Evolutionary conservation across 495 filamentous ascomycete genomes (phyloP).

Genomic region (Wilcoxina mikolae): DNA sequence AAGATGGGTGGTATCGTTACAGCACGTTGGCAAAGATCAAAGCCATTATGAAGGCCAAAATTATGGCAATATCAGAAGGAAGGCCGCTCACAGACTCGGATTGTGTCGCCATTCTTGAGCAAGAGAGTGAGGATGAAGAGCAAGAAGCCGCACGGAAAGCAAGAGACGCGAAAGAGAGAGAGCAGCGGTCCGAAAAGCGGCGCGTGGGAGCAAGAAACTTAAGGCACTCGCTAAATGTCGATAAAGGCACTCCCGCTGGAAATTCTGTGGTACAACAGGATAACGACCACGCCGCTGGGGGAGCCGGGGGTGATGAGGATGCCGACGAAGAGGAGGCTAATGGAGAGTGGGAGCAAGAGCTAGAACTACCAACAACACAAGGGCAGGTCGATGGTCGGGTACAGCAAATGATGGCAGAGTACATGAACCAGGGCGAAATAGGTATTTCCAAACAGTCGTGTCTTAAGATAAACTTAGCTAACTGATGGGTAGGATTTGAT

Average conservation of each 20-base stretch:
- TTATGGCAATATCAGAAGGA: slow-evolving; percentile 37
- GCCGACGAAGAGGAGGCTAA: slow-evolving; percentile 4
- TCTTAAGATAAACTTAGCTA: neutral
- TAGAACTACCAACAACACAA: slow-evolving; percentile 3
- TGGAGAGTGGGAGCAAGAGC: slow-evolving; percentile 7
- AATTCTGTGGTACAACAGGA: neutral
- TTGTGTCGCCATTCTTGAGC: slow-evolving; percentile 36
- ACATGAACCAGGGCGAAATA: slow-evolving; percentile 1
- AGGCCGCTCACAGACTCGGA: slow-evolving; percentile 26
- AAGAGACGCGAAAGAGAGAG: neutral
- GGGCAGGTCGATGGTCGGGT: neutral
- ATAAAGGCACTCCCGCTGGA: neutral
- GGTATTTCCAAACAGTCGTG: neutral
- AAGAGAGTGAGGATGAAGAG: slow-evolving; percentile 7
- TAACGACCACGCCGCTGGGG: neutral
- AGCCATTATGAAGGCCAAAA: slow-evolving; percentile 72
- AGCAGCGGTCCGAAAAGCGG: neutral
- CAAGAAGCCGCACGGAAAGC: slow-evolving; percentile 5
- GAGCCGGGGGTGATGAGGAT: neutral
- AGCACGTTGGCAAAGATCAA: slow-evolving; percentile 67
- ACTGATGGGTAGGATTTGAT: neutral
- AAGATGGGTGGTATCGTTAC: slow-evolving; percentile 66
- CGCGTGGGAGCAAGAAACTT: neutral
- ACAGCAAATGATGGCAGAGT: slow-evolving; percentile 6
- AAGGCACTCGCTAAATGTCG: neutral